Evolutionary conservation across 2,329 filamentous ascomycete species (phyloP).

Genomic region (Neopestalotiopsis sp.): DNA sequence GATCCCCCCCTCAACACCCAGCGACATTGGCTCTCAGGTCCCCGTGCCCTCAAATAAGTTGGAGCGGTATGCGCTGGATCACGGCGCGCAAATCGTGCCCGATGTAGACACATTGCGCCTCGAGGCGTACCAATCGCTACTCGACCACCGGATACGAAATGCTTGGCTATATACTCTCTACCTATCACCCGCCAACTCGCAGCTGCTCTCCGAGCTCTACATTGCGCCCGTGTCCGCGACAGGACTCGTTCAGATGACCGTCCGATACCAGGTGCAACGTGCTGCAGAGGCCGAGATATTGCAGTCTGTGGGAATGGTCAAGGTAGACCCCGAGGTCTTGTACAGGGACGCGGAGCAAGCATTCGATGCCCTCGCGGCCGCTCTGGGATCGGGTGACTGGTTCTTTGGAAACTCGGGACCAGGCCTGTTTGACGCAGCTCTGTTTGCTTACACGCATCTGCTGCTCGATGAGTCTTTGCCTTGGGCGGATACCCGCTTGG

Average conservation of each 20-base stretch:
- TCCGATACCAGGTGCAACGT: constrained; percentile 69
- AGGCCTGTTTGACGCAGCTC: constrained; percentile 81
- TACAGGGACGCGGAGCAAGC: constrained; percentile 52
- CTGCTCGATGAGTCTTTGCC: constrained; percentile 68
- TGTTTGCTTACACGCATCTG: constrained; percentile 90
- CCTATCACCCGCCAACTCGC: constrained; percentile 70
- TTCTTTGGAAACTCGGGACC: constrained; percentile 61
- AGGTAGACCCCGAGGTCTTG: constrained; percentile 46
- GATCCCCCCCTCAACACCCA: constrained; percentile 56
- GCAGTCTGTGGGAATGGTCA: constrained; percentile 52
- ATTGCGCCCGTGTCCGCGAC: constrained; percentile 67
- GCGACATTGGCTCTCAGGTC: constrained; percentile 35
- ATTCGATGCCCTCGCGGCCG: constrained; percentile 49
- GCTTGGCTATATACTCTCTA: constrained; percentile 92
- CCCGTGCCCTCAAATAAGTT: constrained; percentile 70
- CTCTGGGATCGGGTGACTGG: constrained; percentile 49
- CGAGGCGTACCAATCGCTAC: constrained; percentile 78
- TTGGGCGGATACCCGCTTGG: constrained; percentile 70
- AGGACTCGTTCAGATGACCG: constrained; percentile 64
- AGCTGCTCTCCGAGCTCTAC: constrained; percentile 75
- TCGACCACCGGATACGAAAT: constrained; percentile 79
- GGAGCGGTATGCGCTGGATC: constrained; percentile 69
- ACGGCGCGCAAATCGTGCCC: constrained; percentile 46
- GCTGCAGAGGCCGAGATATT: constrained; percentile 79
- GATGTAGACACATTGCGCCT: constrained; percentile 62